Percentiles rank a stretch among this genome's conserved stretches.
phyloP scores from a whole-genome alignment of 805 yeast species.

The Tetrapisispora iriomotensis region DNA sequence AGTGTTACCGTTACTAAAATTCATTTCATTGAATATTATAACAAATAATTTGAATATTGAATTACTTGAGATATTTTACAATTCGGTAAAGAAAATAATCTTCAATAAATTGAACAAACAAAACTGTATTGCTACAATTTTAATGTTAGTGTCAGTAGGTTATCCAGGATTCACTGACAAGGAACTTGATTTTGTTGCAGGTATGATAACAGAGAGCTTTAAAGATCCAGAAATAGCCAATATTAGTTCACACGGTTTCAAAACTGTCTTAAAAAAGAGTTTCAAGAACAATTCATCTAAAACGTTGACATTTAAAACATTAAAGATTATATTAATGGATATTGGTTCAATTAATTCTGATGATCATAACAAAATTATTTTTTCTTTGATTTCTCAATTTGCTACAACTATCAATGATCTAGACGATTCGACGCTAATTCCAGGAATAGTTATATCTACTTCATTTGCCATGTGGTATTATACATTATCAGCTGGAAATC shows the following conservation, averaged over 20 bases:
- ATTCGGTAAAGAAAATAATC: slow-evolving; percentile 24
- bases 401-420: slow-evolving; percentile 30
- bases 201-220: slow-evolving; percentile 31
- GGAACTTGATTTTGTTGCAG: slow-evolving; percentile 32
- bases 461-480: slow-evolving; percentile 33
- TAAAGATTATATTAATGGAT: slow-evolving; percentile 36
- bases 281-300: slow-evolving; percentile 24
- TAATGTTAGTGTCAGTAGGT: slow-evolving; percentile 34
- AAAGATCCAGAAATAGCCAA: slow-evolving; percentile 29
- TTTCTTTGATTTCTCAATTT: slow-evolving; percentile 32
- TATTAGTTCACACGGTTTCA: slow-evolving; percentile 52
- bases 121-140: slow-evolving; percentile 34
- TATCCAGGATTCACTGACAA: slow-evolving; percentile 25
- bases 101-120: slow-evolving; percentile 17
- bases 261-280: slow-evolving; percentile 36
- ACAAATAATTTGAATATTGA: slow-evolving; percentile 20
- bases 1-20: slow-evolving; percentile 42
- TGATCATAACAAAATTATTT: slow-evolving; percentile 3
- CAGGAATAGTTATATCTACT: slow-evolving; percentile 13
- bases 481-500: slow-evolving; percentile 14
- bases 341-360: slow-evolving; percentile 6
- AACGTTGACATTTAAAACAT: slow-evolving; percentile 33
- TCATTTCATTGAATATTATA: slow-evolving; percentile 30
- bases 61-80: slow-evolving; percentile 31
- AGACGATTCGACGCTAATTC: background rate